These are phyloP conservation scores for Torulaspora franciscae DNA, from an alignment of 805 yeast genomes.

Conservation along the genomic window DNA sequence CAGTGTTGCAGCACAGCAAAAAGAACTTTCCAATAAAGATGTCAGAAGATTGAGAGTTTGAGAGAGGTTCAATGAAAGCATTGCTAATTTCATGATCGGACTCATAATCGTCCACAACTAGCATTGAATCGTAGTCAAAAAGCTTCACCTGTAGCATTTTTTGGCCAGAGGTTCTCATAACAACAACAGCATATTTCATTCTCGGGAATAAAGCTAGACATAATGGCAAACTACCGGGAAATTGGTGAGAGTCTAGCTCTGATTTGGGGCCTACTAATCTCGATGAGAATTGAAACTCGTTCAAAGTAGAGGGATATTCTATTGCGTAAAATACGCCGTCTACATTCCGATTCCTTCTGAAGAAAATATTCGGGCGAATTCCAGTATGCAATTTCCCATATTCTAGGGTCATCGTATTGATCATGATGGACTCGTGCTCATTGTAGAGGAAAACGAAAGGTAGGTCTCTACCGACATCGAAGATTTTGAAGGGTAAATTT, in stretches of 20 bases:
- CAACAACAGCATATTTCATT: not conserved
- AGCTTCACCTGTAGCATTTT: not conserved
- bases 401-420: not conserved
- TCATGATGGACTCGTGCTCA: conserved; percentile 4
- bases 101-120: not conserved
- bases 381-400: conserved; percentile 6
- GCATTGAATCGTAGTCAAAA: conserved; percentile 5
- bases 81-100: not conserved
- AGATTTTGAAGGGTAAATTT: not conserved
- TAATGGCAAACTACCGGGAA: conserved; percentile 7
- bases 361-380: conserved; percentile 3
- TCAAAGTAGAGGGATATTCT: not conserved
- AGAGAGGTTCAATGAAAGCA: not conserved
- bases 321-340: not conserved
- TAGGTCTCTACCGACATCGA: conserved; percentile 1
- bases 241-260: not conserved
- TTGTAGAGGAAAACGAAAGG: conserved; percentile 7
- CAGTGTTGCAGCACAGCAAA: not conserved
- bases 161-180: not conserved
- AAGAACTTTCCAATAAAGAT: not conserved
- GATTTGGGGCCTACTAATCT: not conserved
- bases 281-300: not conserved
- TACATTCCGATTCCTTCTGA: not conserved
- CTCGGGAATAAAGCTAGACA: not conserved
- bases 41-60: not conserved